A percentile compares a stretch with the other conserved stretches of the same genome.
These are phyloP conservation scores for Macroventuria anomochaeta DNA, from an alignment of 2,329 filamentous ascomycete genomes.

Conservation along the genomic window DNA sequence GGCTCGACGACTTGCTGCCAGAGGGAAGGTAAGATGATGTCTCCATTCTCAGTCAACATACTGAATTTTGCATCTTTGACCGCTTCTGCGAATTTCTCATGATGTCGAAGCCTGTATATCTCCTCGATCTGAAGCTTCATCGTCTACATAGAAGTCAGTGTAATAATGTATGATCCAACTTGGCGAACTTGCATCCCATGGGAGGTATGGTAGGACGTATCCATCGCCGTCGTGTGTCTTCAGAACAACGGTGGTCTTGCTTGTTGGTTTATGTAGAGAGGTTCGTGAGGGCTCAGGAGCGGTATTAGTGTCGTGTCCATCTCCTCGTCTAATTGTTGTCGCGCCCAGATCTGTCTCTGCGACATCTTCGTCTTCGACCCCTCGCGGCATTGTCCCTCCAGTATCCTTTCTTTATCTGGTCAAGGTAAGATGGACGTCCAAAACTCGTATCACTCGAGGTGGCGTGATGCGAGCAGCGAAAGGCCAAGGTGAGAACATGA, in stretches of 20 bases:
- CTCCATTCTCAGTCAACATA: conserved; percentile 15
- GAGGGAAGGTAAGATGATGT: conserved; percentile 27
- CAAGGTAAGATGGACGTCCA: neutral
- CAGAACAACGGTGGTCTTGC: neutral
- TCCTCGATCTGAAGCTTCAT: conserved; percentile 1
- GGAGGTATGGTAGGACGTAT: conserved; percentile 8
- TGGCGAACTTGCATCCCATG: conserved; percentile 5
- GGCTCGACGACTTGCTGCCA: conserved; percentile 27
- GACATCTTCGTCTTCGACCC: neutral
- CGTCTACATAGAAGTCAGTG: neutral
- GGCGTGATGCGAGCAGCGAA: neutral
- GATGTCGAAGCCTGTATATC: conserved; percentile 5
- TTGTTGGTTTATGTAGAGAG: neutral
- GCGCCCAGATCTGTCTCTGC: neutral
- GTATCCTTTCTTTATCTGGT: neutral
- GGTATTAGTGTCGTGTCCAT: neutral
- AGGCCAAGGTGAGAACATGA: neutral
- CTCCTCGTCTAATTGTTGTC: too few relatives aligned
- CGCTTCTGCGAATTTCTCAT: conserved; percentile 1
- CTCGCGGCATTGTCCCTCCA: too few relatives aligned
- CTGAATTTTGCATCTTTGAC: conserved; percentile 23
- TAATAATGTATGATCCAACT: too few relatives aligned
- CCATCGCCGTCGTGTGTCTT: conserved; percentile 5
- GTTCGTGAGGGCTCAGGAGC: too few relatives aligned
- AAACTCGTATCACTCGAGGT: neutral